Conservation (phyloP, 148 eudicot genomes). For the Beta vulgaris region DNA sequence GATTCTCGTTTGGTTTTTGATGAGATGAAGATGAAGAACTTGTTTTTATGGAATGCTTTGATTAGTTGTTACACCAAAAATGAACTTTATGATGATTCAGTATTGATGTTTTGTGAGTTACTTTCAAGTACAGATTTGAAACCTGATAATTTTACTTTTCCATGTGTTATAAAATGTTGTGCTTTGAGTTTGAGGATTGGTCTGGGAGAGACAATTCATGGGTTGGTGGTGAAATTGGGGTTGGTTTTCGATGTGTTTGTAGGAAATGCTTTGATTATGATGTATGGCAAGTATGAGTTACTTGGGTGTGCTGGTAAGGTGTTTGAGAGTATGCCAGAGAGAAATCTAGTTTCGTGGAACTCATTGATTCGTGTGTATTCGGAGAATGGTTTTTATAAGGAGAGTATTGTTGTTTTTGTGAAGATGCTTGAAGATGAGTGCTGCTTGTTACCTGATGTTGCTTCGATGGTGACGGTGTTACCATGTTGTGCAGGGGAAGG, state of each 20-base stretch:
- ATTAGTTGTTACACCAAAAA: conserved; percentile 56
- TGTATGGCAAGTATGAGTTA: conserved; percentile 53
- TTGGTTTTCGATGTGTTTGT: conserved; percentile 53
- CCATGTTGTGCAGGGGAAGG: conserved; percentile 47
- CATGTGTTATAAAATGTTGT: conserved; percentile 60
- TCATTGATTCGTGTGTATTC: conserved; percentile 48
- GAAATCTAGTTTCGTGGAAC: conserved; percentile 68
- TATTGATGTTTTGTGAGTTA: conserved; percentile 37
- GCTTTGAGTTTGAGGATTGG: conserved; percentile 40
- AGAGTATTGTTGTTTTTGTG: conserved; percentile 36
- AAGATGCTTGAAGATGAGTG: conserved; percentile 33
- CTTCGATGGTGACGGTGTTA: conserved; percentile 52
- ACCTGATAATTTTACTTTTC: conserved; percentile 64
- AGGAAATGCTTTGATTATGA: conserved; percentile 50
- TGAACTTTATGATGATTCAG: conserved; percentile 40
- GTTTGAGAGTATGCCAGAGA: conserved; percentile 45
- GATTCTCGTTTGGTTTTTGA: conserved; percentile 44
- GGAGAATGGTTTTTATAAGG: conserved; percentile 35
- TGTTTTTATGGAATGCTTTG: conserved; percentile 57
- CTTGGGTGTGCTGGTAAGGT: conserved; percentile 42
- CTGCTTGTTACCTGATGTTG: conserved; percentile 44
- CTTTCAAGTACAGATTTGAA: conserved; percentile 26
- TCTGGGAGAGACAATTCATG: conserved; percentile 43
- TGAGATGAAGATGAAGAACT: conserved; percentile 30
- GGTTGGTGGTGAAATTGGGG: conserved; percentile 43